Conservation (phyloP, 1,139 yeast species). For the Yamadazyma friedrichii region DNA sequence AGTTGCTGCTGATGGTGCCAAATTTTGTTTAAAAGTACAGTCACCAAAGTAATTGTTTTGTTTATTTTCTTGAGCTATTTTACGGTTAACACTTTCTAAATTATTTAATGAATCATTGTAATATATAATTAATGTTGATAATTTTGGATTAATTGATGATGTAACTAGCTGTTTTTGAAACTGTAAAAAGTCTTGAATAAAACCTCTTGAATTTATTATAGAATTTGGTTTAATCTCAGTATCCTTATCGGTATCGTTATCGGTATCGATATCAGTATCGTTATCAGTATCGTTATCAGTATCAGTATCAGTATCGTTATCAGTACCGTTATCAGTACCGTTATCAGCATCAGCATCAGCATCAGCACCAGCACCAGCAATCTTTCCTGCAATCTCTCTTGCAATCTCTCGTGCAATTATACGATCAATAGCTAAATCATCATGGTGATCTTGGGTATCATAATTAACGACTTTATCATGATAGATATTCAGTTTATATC, state of each 20-base stretch:
- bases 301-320: too few species aligned
- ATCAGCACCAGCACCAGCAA: too few species aligned
- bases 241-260: neutral
- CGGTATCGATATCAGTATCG: too few species aligned
- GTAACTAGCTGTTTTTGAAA: constrained; percentile 12
- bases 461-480: too few species aligned
- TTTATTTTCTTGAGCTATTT: constrained; percentile 12
- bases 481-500: too few species aligned
- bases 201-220: constrained; percentile 13
- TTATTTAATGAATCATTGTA: constrained; percentile 12
- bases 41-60: constrained; percentile 15
- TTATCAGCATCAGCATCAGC: too few species aligned
- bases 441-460: too few species aligned
- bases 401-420: too few species aligned
- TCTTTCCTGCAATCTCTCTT: too few species aligned
- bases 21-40: constrained; percentile 11
- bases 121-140: constrained; percentile 13
- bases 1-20: constrained; percentile 4
- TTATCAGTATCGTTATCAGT: too few species aligned
- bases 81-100: constrained; percentile 11
- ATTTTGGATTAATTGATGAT: constrained; percentile 8
- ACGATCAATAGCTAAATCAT: too few species aligned
- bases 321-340: too few species aligned
- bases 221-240: neutral
- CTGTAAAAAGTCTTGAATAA: constrained; percentile 22